These are phyloP conservation scores for Cryptosporidium baileyi DNA, from an alignment of 169 alveolate species.

Conservation along the genomic window DNA sequence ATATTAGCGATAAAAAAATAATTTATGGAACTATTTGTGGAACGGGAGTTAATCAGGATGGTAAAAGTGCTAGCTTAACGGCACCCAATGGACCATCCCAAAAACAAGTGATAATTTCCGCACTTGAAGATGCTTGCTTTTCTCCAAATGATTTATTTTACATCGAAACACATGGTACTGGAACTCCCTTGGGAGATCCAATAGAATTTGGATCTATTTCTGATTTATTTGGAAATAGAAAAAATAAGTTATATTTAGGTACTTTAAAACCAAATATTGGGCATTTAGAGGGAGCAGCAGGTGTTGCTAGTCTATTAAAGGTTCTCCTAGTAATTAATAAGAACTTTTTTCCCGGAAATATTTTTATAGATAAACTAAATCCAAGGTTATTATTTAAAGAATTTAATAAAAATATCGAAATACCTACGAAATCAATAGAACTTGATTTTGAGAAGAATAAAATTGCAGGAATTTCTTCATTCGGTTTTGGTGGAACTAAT, in stretches of 20 bases:
- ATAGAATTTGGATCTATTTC: slow-evolving; percentile 79
- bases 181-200: slow-evolving; percentile 83
- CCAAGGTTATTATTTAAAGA: slow-evolving; percentile 33
- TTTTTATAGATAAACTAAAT: slow-evolving; percentile 73
- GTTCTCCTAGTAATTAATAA: slow-evolving; percentile 62
- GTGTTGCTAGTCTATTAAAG: slow-evolving; percentile 74
- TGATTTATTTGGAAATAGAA: slow-evolving; percentile 69
- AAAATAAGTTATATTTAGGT: slow-evolving; percentile 61
- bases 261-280: slow-evolving; percentile 76
- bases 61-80: slow-evolving; percentile 64
- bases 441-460: slow-evolving; percentile 15
- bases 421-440: slow-evolving; percentile 28
- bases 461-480: slow-evolving; percentile 79
- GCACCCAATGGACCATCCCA: slow-evolving; percentile 71
- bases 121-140: slow-evolving; percentile 70
- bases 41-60: slow-evolving; percentile 66
- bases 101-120: slow-evolving; percentile 18
- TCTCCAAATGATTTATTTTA: slow-evolving; percentile 48
- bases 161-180: slow-evolving; percentile 81
- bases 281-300: slow-evolving; percentile 77
- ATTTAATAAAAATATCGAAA: background rate
- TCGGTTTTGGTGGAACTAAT: slow-evolving; percentile 81
- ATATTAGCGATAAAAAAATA: background rate
- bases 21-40: slow-evolving; percentile 58
- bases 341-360: slow-evolving; percentile 74